Evolutionary conservation across 2,329 filamentous ascomycete species (phyloP), one percentile per base, ranked within the genome.

Genomic region (Ceratocystis cubensis): DNA sequence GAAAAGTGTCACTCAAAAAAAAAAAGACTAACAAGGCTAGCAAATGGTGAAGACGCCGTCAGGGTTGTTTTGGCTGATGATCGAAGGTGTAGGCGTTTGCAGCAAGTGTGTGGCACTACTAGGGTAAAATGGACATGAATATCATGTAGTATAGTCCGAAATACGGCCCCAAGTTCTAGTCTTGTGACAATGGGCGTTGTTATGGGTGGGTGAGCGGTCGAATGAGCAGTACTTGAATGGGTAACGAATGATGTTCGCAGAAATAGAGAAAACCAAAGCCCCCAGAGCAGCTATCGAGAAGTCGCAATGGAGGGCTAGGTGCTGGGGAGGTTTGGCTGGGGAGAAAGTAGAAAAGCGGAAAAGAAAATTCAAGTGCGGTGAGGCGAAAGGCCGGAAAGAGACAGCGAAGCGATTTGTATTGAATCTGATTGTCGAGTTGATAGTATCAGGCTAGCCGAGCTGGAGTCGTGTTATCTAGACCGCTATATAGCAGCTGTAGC

Each of bases 341-440:
- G 20, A 13, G n/a, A 10, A 10, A 13, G 6, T 8, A 25, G 20
- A 10, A 15, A 53, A 22, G 5, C 20, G 13, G 22, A 10, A 25
- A 5, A 25, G 22, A 13, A 25, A 25, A 53, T 10, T 13, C 3
- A 53, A 25, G 5, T 20, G 13, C 7, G 48, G 48, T 53, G 6
- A 53, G 13, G 48, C 48, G 48, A 53, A 13, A 53, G 20, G 48
- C 48, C 48, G 48, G 48, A 53, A 53, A 53, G 48, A 53, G 48
- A 53, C 48, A 53, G n/a, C 48, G 48, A 53, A 53, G 48, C 48
- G 48, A 53, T 25, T 22, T 8, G 37, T 41, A 53, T 22, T 53
- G 48, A 53, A 53, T 41, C 37, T 41, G 10, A 41, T 13, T 15
- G 37, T 41, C 37, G 37, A 41, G 10, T 41, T 41, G 20, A 22